phyloP scores from a whole-genome alignment of 2,329 filamentous ascomycete species.

The Cladosporium sp. region DNA sequence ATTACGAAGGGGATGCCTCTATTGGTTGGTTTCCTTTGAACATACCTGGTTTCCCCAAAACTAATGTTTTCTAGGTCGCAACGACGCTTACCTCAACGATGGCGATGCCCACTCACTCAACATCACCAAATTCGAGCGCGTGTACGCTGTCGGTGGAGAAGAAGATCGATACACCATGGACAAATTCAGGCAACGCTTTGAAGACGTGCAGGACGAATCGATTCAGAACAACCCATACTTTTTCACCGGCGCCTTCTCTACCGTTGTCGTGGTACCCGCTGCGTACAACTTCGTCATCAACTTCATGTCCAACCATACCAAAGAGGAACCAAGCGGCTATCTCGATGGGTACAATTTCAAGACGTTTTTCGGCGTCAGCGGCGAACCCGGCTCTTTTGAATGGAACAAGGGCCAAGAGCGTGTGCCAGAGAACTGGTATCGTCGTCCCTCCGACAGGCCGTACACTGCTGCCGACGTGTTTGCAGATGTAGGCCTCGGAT shows the following conservation, averaged over 20 bases:
- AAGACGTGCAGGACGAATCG: conserved; percentile 19
- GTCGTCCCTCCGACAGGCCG: conserved; percentile 30
- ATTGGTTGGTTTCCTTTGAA: conserved; percentile 14
- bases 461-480: conserved; percentile 16
- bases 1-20: conserved; percentile 32
- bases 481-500: background rate
- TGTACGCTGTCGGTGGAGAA: conserved; percentile 16
- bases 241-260: conserved; percentile 28
- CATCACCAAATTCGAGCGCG: conserved; percentile 18
- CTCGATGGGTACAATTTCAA: conserved; percentile 22
- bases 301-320: conserved; percentile 27
- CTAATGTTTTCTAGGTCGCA: conserved; percentile 12
- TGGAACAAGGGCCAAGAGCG: conserved; percentile 24
- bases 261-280: conserved; percentile 21
- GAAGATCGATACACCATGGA: conserved; percentile 22
- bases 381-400: conserved; percentile 22
- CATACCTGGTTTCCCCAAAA: too few species aligned
- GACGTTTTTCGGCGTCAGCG: conserved; percentile 23
- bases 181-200: conserved; percentile 12
- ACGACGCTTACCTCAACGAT: conserved; percentile 24
- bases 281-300: conserved; percentile 29
- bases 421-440: conserved; percentile 31
- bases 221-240: conserved; percentile 31
- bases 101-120: conserved; percentile 24
- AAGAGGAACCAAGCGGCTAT: conserved; percentile 20